Evolutionary conservation across 75 land plant genomes (phyloP), one percentile per base, ranked within the genome.

Genomic region (Larix kaempferi): DNA sequence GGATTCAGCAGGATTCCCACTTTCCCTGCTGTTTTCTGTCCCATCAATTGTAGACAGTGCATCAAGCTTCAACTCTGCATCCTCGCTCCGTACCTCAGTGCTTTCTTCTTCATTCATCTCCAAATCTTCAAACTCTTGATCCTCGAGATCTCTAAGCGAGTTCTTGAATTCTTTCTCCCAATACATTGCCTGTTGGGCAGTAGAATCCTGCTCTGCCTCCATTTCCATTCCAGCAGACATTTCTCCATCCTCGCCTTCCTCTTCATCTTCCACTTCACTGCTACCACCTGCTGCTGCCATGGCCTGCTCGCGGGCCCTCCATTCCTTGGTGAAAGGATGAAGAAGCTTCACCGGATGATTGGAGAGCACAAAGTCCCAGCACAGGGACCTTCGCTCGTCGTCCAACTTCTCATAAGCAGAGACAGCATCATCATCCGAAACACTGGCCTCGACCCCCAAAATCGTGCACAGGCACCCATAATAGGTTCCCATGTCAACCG

Each of bases 251-350:
- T 62, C 64, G 2, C 81, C 87, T 8, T 82, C n/a, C 15, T 56
- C 59, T 22, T 66, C 66, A 61, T 69, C 59, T 3, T 85, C 89
- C 5, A 80, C 83, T 27, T 87, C 39, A 35, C 71, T 35, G 27
- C 78, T 86, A 77, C 86, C 88, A 73, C 86, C 86, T 2, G 85
- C 90, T 77, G 87, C 73, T 80, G 82, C 89, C 84, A 74, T 33
- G 74, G 87, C 86, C 74, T 91, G 88, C 82, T 89, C 58, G 60
- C 80, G 83, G 16, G 85, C 85, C 83, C 89, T 91, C 94, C 94
- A 91, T 78, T 87, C 89, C 77, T 82, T 87, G 2, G 93, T 89
- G 57, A 87, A 87, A 23, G 90, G 91, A 86, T 93, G 91, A 80
- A 96, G 75, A 21, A 96, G 83, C 77, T 84, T 69, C 65, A 90